Percentiles rank a stretch among this genome's conserved stretches.
phyloP scores from a whole-genome alignment of 2,329 filamentous ascomycete genomes.

The Aureobasidium namibiae region DNA sequence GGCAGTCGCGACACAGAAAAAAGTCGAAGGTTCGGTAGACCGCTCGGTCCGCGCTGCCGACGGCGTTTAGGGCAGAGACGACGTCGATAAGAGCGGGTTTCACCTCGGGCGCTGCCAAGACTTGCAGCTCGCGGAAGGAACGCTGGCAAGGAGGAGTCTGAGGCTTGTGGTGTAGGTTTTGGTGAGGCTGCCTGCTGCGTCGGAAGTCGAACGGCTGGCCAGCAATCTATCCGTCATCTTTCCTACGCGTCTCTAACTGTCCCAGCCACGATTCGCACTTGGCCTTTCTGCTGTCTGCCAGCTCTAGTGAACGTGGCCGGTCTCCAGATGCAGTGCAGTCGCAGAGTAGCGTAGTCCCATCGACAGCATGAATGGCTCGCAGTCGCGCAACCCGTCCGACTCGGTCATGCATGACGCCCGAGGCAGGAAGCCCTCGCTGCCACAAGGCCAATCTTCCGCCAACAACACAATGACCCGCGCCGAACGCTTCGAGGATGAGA shows the following conservation, averaged over 20 bases:
- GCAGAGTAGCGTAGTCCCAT: neutral
- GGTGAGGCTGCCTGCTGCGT: neutral
- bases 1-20: conserved; percentile 1
- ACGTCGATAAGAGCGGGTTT: neutral
- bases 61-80: neutral
- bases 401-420: conserved; percentile 9
- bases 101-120: neutral
- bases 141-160: neutral
- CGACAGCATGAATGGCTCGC: conserved; percentile 17
- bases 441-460: neutral
- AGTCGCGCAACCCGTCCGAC: conserved; percentile 13
- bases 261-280: neutral
- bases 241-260: neutral
- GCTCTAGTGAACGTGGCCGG: neutral
- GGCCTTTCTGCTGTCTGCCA: neutral
- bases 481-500: conserved; percentile 93
- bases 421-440: neutral
- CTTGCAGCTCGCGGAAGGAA: neutral
- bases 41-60: conserved; percentile 7
- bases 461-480: conserved; percentile 43
- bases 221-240: conserved; percentile 7
- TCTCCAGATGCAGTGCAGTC: conserved; percentile 4
- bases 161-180: neutral
- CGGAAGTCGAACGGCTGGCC: neutral
- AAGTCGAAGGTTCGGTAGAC: conserved; percentile 5